Base-by-base conservation (phyloP, 768 basidiomycete species). In the Amanita thiersii region DNA sequence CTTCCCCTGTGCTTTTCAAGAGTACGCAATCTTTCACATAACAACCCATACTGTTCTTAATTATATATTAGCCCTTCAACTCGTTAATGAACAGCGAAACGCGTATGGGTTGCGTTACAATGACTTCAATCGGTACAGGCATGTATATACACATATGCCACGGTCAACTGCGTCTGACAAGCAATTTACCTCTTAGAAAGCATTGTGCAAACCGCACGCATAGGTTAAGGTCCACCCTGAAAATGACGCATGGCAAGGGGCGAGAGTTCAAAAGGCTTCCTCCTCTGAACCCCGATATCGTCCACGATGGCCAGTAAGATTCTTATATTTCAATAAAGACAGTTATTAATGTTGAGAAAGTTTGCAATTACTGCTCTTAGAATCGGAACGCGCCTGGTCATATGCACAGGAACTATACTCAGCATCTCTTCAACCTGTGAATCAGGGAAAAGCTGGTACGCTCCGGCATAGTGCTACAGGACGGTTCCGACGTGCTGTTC, bases 181-280 rank as follows among this genome's bases (percentile, higher is more conserved):
- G 17, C 3, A 15, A 14, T 14, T 8, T 18, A 8, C 14, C 24
- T n/a, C 15, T 3, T 15, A 89, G 92, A 51, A 90, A 90, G 51
- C 92, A 98, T 54, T 94, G 91, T 57, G 79, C 85, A 4, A 90
- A 91, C 57, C 79, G 87, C 53, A 85, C 92, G 0, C 90, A 92
- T 61, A 80, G 88, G 37, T 68, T 96, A 29, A 79, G 92, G 48
- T 88, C 86, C 20, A 71, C 79, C 1, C 73, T 92, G 37, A 90
- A 86, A 56, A 75, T 81, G 67, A 87, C 86, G 12, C 87, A 92
- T 51, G 89, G 90, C 21, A 88, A 86, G 56, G 87, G 87, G 17
- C 81, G 81, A 50, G 87, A 90, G 35, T 97, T 89, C 71, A 94
- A 90, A 66, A 88, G 86, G 52, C 56, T 82, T 17, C 77, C 88